Base-by-base conservation (phyloP, 441 rosid species). In the Erodium texanum region DNA sequence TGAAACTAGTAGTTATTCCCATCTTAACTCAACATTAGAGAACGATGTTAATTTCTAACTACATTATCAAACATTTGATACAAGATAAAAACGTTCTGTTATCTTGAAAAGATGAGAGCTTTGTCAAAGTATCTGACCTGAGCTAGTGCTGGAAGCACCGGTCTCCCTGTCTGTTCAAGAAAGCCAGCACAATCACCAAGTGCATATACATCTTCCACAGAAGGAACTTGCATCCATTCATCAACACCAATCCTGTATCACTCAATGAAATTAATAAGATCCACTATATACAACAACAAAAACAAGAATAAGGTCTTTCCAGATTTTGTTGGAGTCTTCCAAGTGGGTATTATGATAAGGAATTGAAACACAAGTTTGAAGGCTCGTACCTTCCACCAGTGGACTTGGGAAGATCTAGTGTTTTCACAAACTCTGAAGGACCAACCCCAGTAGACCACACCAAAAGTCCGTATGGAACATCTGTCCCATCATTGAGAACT, bases 401-500 rank as follows among this genome's bases (percentile, higher is more conserved):
- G 68, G 95, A 85, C 77, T 87, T 89, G 27, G 95, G 92, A 66
- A 93, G 81, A 75, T 76, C 70, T n/a, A 93, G 77, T 58, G 96
- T 82, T 62, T 84, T 82, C 2, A 89, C 89, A 74, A 91, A 93
- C 66, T 85, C 71, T 45, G 93, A 93, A 18, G 97, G 92, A 70
- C 97, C 99, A 68, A 93, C 99, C 29, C 95, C 96, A 4, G 97
- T 89, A 22, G 97, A 93, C 97, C 99, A 93, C 14, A 91, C 96
- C 70, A 93, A 68, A 24, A 91, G 92, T 24, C 97, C 97, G 10
- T 89, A 89, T 15, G 97, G 93, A 74, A 89, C 90, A 43, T 83
- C 83, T 0, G 92, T 87, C 0, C 93, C 93, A 64, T 91, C 96
- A 62, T 71, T 90, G 14, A 89, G 86, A n/a, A 86, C 82, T 65